Evolutionary conservation across 371 early-diverging fungal genomes (phyloP), one percentile per base, ranked within the genome.

Genomic region (Rhizopus stolonifer): DNA sequence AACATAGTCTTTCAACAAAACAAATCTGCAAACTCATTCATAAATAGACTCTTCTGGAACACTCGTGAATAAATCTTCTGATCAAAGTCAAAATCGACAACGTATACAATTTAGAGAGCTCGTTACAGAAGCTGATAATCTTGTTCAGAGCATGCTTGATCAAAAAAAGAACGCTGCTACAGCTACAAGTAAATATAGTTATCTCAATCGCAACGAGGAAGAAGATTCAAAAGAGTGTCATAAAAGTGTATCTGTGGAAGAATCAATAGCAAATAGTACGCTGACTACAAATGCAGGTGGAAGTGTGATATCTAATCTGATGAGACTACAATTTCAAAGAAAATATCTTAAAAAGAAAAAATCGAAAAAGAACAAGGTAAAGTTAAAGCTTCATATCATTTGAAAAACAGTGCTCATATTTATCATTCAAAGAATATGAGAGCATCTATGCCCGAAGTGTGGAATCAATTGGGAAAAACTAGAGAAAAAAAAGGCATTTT

Each of bases 41-140:
- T 2, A 18, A 43, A 32, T 2, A 22, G 34, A 34, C 24, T 46
- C 53, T 3, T 50, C 56, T 6, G 48, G 44, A 18, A 61, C 74
- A 3, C 55, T 77, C 0, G 67, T 77, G 5, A 71, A 69, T 36
- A 74, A 72, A 10, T 71, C 67, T 10, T 47, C 73, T 40, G 77
- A 73, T 36, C 64, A 73, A 45, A 54, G 38, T 2, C 67, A 73
- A 29, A 65, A 67, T 1, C 55, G 60, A 52, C 53, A 74, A 43
- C 77, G 73, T 59, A 64, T 69, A 24, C 59, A 67, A 9, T 74
- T 73, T 52, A 70, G 61, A 47, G 74, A 73, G 21, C 74, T 73
- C 54, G 65, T 77, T 22, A 59, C 65, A 26, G 72, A 73, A 55
- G 69, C 74, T 3, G 72, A 69, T 0, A 58, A 67, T 21, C 56